A percentile compares a stretch with the other conserved stretches of the same genome.
These are phyloP conservation scores for Colletotrichum eremochloae DNA, from an alignment of 2,329 filamentous ascomycete genomes.

Conservation along the genomic window DNA sequence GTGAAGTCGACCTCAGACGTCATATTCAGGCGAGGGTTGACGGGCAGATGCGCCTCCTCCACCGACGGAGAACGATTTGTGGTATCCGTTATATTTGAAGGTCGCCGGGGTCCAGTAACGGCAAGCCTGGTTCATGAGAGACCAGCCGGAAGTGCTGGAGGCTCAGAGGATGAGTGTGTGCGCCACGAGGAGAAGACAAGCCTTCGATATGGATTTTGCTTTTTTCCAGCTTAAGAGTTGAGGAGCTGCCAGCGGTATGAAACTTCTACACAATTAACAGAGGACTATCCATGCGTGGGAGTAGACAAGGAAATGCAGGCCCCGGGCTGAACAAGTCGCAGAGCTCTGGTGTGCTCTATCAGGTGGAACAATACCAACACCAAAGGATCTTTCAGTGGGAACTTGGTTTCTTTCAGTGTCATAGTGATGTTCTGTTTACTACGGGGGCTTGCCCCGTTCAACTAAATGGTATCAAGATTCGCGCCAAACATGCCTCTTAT, in stretches of 20 bases:
- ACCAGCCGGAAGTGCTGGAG: conserved; percentile 44
- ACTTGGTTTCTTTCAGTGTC: neutral
- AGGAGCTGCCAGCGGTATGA: neutral
- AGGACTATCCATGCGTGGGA: neutral
- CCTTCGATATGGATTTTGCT: neutral
- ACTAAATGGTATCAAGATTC: neutral
- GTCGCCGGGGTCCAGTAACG: conserved; percentile 37
- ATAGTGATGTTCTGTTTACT: neutral
- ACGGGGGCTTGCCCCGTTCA: neutral
- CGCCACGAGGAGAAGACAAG: conserved; percentile 15
- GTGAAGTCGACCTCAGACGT: conserved; percentile 39
- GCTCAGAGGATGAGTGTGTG: conserved; percentile 44
- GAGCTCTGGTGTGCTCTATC: neutral
- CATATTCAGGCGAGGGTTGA: conserved; percentile 35
- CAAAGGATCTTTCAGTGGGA: neutral
- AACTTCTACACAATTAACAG: neutral
- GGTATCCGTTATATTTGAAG: conserved; percentile 41
- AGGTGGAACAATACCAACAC: neutral
- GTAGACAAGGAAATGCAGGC: neutral
- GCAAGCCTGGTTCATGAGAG: conserved; percentile 40
- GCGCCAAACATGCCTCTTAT: neutral
- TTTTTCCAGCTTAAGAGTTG: neutral
- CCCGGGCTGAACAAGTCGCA: neutral
- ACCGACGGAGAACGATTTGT: conserved; percentile 41
- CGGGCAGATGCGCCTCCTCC: conserved; percentile 24